These are phyloP conservation scores for Epichloe festucae DNA, from an alignment of 2,329 filamentous ascomycete genomes.

Conservation along the genomic window DNA sequence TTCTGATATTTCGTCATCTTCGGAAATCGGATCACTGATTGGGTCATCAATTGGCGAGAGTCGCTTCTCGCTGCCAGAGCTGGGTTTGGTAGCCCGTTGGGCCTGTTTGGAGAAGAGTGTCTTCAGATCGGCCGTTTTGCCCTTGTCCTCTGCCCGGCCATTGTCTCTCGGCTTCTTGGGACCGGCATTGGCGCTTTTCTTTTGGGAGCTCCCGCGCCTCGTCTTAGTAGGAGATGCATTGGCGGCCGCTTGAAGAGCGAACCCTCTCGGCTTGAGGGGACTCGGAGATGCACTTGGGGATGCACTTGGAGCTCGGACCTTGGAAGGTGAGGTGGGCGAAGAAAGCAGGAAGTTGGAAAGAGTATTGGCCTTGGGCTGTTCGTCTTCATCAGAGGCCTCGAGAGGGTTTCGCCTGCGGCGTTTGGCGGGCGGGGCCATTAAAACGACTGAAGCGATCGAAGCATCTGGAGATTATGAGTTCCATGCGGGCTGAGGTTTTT, in stretches of 20 bases:
- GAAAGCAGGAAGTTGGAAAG: conserved; percentile 41
- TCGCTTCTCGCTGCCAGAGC: conserved; percentile 17
- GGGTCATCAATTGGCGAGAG: conserved; percentile 32
- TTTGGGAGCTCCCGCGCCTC: background rate
- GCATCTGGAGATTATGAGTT: conserved; percentile 15
- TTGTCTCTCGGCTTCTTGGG: conserved; percentile 27
- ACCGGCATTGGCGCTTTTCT: conserved; percentile 19
- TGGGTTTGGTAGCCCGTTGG: conserved; percentile 29
- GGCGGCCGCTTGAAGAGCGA: conserved; percentile 6
- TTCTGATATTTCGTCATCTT: conserved; percentile 43
- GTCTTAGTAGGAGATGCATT: conserved; percentile 13
- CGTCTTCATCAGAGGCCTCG: conserved; percentile 35
- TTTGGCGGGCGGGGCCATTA: conserved; percentile 46
- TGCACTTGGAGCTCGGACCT: conserved; percentile 18
- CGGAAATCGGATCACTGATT: conserved; percentile 44
- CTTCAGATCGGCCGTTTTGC: conserved; percentile 42
- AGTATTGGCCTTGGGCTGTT: conserved; percentile 30
- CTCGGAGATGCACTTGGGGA: conserved; percentile 30
- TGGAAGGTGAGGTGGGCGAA: conserved; percentile 31
- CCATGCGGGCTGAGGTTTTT: conserved; percentile 9
- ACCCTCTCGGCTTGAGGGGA: conserved; percentile 21
- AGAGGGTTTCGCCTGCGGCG: conserved; percentile 45
- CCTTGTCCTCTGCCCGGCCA: conserved; percentile 33
- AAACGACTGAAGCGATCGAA: conserved; percentile 14
- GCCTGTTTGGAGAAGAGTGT: conserved; percentile 50